These are phyloP conservation scores for Suillus sp. DNA, from an alignment of 768 basidiomycete genomes.

Conservation along the genomic window DNA sequence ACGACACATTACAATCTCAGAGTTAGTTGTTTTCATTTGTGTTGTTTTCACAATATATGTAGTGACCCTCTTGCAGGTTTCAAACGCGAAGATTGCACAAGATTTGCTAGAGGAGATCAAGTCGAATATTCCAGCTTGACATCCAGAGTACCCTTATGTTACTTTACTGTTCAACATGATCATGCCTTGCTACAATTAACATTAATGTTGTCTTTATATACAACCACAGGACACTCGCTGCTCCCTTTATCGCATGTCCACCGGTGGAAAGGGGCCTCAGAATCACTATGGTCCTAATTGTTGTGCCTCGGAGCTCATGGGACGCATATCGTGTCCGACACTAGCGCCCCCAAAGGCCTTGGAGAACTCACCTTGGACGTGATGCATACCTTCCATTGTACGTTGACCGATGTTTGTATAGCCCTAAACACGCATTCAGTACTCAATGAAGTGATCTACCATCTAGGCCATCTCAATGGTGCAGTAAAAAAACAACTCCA, in stretches of 20 bases:
- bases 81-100: constrained; percentile 69
- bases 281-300: neutral
- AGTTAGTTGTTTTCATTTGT: constrained; percentile 42
- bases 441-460: neutral
- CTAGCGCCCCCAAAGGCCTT: neutral
- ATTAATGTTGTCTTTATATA: constrained; percentile 29
- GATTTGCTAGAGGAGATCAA: constrained; percentile 63
- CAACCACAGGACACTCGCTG: constrained; percentile 6
- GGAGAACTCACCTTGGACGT: constrained; percentile 4
- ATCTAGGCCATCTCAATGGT: neutral
- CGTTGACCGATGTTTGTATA: constrained; percentile 1
- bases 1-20: constrained; percentile 76
- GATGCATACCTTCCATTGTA: neutral
- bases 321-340: neutral
- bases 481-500: neutral
- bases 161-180: constrained; percentile 22
- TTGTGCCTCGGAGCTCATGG: neutral
- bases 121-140: constrained; percentile 42
- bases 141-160: constrained; percentile 12
- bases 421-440: neutral
- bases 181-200: constrained; percentile 32
- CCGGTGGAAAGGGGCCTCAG: neutral
- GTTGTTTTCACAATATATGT: constrained; percentile 11
- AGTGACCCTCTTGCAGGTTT: constrained; percentile 44
- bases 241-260: constrained; percentile 3